Base-by-base conservation (phyloP, 352 stramenopile species). In the Phytophthora sansomeana region DNA sequence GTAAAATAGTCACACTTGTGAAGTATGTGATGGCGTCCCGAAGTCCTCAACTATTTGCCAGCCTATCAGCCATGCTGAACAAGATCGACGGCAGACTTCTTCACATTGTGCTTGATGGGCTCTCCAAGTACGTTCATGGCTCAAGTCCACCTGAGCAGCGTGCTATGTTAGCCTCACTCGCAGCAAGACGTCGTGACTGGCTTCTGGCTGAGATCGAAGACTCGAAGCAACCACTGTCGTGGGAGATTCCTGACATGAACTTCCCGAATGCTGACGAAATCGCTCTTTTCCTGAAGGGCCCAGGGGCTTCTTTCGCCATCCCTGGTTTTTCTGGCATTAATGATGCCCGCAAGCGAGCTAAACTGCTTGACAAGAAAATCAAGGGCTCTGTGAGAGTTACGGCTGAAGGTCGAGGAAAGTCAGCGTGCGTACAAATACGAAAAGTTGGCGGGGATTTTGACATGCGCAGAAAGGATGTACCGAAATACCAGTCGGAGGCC, bases 361-460 rank as follows among this genome's bases (percentile, higher is more conserved):
- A 50, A 17, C 3, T 47, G n/a, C 46, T 65, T 30, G 28, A 7
- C 10, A 5, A 30, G 36, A 58, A 52, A 46, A 52, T 65, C 33
- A 49, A 52, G 19, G 58, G 35, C 3, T 44, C 36, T 4, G 7
- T 65, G 9, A 41, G 52, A 17, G 49, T 65, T 28, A 17, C 24
- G 9, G 38, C 46, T 14, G 14, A 14, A 29, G 47, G 58, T 17
- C n/a, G 57, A 32, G 58, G 58, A 44, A 35, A 50, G 21, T 26
- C 42, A n/a, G 47, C 58, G 8, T 52, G 24, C 19, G 58, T 65
- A 9, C 50, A 58, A 52, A 58, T 60, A 11, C 19, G 26, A 14
- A 60, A 60, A 32, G 49, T 28, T 43, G 47, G 57, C 14, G 57
- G 47, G 13, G 48, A 49, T 4, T 65, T 52, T 44, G 58, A 56